A percentile compares a stretch with the other conserved stretches of the same genome.
Evolutionary conservation across 1,284 basidiomycete species (phyloP).

Genomic region (Ustilago nuda): DNA sequence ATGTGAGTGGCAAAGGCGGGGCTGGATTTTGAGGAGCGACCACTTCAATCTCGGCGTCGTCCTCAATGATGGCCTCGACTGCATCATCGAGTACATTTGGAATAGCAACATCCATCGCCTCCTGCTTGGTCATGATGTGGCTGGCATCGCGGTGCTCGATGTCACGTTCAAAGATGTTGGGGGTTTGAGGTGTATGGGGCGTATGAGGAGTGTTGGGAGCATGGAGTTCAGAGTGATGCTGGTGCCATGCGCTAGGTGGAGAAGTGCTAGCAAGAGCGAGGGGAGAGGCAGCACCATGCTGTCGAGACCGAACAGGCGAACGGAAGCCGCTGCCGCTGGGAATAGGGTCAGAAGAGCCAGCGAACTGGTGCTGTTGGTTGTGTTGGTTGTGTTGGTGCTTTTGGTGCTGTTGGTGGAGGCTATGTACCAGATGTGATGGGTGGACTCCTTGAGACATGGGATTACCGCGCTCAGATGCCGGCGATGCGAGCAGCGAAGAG

Average conservation of each 20-base stretch:
- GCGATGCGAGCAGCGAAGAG: slow-evolving; percentile 22
- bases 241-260: slow-evolving; percentile 19
- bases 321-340: slow-evolving; percentile 29
- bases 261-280: slow-evolving; percentile 26
- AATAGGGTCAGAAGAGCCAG: slow-evolving; percentile 12
- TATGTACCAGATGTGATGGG: slow-evolving; percentile 29
- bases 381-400: slow-evolving; percentile 37
- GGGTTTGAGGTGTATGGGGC: slow-evolving; percentile 27
- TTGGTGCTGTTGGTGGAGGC: slow-evolving; percentile 41
- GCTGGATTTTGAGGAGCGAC: slow-evolving; percentile 58
- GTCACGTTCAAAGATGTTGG: slow-evolving; percentile 66
- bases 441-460: slow-evolving; percentile 26
- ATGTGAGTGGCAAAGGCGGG: slow-evolving; percentile 52
- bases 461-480: slow-evolving; percentile 32
- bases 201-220: slow-evolving; percentile 22
- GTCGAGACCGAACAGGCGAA: slow-evolving; percentile 29
- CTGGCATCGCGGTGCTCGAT: slow-evolving; percentile 64
- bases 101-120: slow-evolving; percentile 66
- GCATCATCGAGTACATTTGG: slow-evolving; percentile 66
- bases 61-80: slow-evolving; percentile 63
- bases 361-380: not conserved
- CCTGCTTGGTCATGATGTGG: slow-evolving; percentile 60
- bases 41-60: slow-evolving; percentile 61
- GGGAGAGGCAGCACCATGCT: slow-evolving; percentile 37
- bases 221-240: slow-evolving; percentile 19